Percentiles rank a stretch among this genome's conserved stretches.
These are phyloP conservation scores for Naganishia randhawae DNA, from an alignment of 768 basidiomycete genomes.

Conservation along the genomic window DNA sequence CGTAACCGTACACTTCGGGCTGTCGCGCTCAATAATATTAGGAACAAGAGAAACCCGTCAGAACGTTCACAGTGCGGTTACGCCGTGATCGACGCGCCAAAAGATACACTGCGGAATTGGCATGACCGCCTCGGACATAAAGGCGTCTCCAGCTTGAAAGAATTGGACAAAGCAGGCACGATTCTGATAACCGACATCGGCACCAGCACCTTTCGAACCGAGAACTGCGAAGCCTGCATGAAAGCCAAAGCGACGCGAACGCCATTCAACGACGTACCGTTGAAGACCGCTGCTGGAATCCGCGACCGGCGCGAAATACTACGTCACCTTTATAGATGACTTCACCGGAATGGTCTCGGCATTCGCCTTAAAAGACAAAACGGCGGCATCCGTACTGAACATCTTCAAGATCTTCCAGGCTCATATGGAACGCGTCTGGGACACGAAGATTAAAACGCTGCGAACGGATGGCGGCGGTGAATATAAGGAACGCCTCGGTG, in stretches of 20 bases:
- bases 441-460: conserved; percentile 24
- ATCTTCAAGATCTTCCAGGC: conserved; percentile 13
- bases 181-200: background rate
- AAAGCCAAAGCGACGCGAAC: conserved; percentile 27
- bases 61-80: too few species aligned
- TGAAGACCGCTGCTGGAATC: conserved; percentile 12
- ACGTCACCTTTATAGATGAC: conserved; percentile 26
- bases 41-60: too few species aligned
- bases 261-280: conserved; percentile 18
- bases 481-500: conserved; percentile 9
- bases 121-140: conserved; percentile 27
- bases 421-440: conserved; percentile 2
- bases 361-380: background rate
- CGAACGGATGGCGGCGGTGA: conserved; percentile 34
- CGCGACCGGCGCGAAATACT: background rate
- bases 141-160: conserved; percentile 22
- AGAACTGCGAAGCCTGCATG: conserved; percentile 30
- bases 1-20: too few species aligned
- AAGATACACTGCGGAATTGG: conserved; percentile 22
- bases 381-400: background rate
- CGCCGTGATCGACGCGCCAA: too few species aligned
- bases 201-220: conserved; percentile 7
- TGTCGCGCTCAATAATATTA: too few species aligned
- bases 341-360: conserved; percentile 23
- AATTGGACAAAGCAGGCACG: background rate